Evolutionary conservation across 2,329 filamentous ascomycete genomes (phyloP).

Genomic region (Fusarium caatingaense): DNA sequence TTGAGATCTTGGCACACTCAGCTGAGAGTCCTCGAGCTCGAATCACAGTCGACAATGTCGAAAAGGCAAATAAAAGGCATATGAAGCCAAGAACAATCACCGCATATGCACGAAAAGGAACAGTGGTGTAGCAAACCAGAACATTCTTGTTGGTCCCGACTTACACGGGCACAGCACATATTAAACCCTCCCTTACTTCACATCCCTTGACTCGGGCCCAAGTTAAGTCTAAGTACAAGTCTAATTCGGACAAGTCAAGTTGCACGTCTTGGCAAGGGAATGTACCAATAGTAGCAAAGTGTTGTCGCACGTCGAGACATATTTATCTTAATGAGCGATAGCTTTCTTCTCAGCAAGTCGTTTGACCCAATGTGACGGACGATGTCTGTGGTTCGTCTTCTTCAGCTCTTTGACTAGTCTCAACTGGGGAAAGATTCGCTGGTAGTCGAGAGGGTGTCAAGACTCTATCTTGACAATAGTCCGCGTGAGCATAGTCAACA

Average conservation of each 20-base stretch:
- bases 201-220: constrained; percentile 3
- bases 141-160: neutral
- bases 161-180: constrained; percentile 4
- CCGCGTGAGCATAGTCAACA: neutral
- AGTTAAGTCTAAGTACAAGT: constrained; percentile 19
- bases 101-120: neutral
- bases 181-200: constrained; percentile 11
- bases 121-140: neutral
- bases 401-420: constrained; percentile 4
- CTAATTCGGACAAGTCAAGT: neutral
- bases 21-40: neutral
- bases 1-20: neutral
- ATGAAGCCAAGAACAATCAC: neutral
- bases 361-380: constrained; percentile 4
- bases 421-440: neutral
- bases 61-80: neutral
- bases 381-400: constrained; percentile 19
- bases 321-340: neutral
- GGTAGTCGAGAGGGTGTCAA: neutral
- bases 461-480: neutral
- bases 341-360: constrained; percentile 20
- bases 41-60: neutral
- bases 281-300: constrained; percentile 9
- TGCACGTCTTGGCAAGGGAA: neutral
- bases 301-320: constrained; percentile 23